Percentiles rank a stretch among this genome's conserved stretches.
Evolutionary conservation across 495 filamentous ascomycete genomes (phyloP).

Genomic region (Entonaema liquescens): DNA sequence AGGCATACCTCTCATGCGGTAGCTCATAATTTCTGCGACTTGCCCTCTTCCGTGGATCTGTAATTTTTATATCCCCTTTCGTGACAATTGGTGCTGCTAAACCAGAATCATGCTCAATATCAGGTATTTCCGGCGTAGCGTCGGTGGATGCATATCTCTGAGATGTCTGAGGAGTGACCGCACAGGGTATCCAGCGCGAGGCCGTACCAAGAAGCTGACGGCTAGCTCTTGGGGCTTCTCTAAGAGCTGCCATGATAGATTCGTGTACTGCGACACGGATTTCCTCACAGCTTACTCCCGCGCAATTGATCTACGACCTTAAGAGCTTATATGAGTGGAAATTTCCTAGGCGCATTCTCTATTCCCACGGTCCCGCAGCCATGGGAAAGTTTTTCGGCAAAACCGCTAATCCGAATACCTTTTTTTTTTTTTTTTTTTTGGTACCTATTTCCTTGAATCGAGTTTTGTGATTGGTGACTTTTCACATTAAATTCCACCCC

Average conservation of each 20-base stretch:
- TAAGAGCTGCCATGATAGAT: constrained; percentile 41
- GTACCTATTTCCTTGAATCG: too few species aligned
- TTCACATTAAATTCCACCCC: not conserved
- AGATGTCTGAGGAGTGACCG: constrained; percentile 43
- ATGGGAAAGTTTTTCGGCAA: constrained; percentile 15
- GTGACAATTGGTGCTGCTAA: constrained; percentile 45
- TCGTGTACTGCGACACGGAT: constrained; percentile 10
- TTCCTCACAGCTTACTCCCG: constrained; percentile 18
- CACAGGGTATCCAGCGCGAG: constrained; percentile 36
- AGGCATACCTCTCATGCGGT: constrained; percentile 50
- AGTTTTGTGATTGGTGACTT: not conserved
- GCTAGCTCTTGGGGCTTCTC: constrained; percentile 40
- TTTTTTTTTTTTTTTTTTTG: not conserved
- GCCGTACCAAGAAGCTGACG: constrained; percentile 32
- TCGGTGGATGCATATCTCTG: constrained; percentile 53
- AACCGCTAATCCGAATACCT: not conserved
- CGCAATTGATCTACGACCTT: constrained; percentile 18
- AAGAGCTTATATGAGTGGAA: constrained; percentile 19
- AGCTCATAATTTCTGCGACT: constrained; percentile 51
- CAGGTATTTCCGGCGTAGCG: constrained; percentile 42
- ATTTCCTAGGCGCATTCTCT: constrained; percentile 16
- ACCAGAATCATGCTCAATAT: constrained; percentile 53
- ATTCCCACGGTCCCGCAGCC: not conserved
- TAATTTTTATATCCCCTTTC: constrained; percentile 46
- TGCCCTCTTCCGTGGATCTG: constrained; percentile 55